Evolutionary conservation across 2,329 filamentous ascomycete genomes (phyloP).

Genomic region (Cercospora beticola): DNA sequence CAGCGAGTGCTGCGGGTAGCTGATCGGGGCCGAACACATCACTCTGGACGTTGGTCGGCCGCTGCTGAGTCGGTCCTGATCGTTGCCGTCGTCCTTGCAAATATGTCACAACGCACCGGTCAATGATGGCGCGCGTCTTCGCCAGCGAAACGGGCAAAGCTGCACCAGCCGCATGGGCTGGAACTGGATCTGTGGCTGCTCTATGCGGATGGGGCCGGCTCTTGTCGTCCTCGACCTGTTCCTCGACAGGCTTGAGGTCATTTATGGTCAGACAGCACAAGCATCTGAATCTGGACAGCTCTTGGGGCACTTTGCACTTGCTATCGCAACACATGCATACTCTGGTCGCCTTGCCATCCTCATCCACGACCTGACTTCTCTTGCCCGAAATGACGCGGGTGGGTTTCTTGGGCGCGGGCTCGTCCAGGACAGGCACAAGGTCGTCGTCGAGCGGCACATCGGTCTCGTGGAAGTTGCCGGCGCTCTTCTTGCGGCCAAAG

Average conservation of each 20-base stretch:
- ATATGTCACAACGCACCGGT: conserved; percentile 55
- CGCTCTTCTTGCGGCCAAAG: conserved; percentile 58
- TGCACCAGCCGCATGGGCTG: conserved; percentile 14
- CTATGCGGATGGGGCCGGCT: conserved; percentile 20
- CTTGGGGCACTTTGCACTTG: conserved; percentile 73
- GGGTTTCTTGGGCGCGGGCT: conserved; percentile 32
- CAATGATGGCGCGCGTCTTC: conserved; percentile 59
- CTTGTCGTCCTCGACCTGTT: conserved; percentile 26
- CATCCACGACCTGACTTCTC: conserved; percentile 35
- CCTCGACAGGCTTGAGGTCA: conserved; percentile 55
- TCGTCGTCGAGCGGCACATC: conserved; percentile 47
- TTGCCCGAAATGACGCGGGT: conserved; percentile 34
- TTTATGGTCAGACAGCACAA: conserved; percentile 83
- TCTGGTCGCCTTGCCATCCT: conserved; percentile 62
- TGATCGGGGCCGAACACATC: conserved; percentile 23
- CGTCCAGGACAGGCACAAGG: conserved; percentile 41
- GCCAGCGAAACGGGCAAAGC: conserved; percentile 51
- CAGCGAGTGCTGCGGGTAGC: conserved; percentile 15
- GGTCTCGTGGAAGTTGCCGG: conserved; percentile 43
- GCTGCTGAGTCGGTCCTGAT: conserved; percentile 11
- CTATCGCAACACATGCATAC: conserved; percentile 85
- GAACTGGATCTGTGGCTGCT: conserved; percentile 22
- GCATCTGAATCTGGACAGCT: conserved; percentile 74
- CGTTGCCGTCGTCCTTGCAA: conserved; percentile 39
- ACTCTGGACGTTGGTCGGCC: neutral